Evolutionary conservation across 1,284 basidiomycete species (phyloP).

Genomic region (Pisolithus thermaeus): DNA sequence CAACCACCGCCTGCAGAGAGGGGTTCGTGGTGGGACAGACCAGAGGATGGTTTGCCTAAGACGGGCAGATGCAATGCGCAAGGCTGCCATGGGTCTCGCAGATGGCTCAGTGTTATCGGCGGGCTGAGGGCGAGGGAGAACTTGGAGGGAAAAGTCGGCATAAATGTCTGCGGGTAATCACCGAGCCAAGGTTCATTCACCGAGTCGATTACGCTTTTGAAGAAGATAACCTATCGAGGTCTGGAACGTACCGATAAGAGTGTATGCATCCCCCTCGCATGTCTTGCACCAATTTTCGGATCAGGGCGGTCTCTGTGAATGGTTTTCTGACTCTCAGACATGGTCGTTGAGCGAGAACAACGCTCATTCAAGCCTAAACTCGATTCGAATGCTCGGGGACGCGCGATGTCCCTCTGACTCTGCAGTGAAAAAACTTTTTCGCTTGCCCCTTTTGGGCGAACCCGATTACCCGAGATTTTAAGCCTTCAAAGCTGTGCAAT

Average conservation of each 20-base stretch:
- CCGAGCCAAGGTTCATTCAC: slow-evolving; percentile 29
- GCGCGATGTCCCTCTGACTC: slow-evolving; percentile 1
- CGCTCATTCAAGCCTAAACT: not conserved
- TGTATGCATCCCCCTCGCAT: not conserved
- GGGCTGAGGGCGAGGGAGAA: slow-evolving; percentile 14
- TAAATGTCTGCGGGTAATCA: slow-evolving; percentile 19
- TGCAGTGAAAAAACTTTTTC: slow-evolving; percentile 21
- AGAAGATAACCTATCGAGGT: slow-evolving; percentile 7
- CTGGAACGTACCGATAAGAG: slow-evolving; percentile 10
- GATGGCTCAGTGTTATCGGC: slow-evolving; percentile 3
- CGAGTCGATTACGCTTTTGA: slow-evolving; percentile 30
- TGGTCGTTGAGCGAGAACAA: slow-evolving; percentile 4
- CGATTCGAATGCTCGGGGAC: slow-evolving; percentile 21
- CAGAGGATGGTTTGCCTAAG: slow-evolving; percentile 25
- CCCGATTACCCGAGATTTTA: slow-evolving; percentile 14
- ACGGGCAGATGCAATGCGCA: slow-evolving; percentile 38
- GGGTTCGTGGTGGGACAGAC: slow-evolving; percentile 15
- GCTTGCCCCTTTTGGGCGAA: slow-evolving; percentile 15
- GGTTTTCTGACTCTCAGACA: not conserved
- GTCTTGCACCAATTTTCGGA: not conserved
- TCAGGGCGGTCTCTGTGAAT: not conserved
- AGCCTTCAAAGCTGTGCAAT: slow-evolving; percentile 17
- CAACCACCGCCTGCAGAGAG: slow-evolving; percentile 34
- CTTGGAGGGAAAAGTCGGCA: slow-evolving; percentile 11
- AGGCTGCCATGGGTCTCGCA: slow-evolving; percentile 37